Evolutionary conservation across 805 yeast species (phyloP).

Genomic region (Candida sphagnicola): DNA sequence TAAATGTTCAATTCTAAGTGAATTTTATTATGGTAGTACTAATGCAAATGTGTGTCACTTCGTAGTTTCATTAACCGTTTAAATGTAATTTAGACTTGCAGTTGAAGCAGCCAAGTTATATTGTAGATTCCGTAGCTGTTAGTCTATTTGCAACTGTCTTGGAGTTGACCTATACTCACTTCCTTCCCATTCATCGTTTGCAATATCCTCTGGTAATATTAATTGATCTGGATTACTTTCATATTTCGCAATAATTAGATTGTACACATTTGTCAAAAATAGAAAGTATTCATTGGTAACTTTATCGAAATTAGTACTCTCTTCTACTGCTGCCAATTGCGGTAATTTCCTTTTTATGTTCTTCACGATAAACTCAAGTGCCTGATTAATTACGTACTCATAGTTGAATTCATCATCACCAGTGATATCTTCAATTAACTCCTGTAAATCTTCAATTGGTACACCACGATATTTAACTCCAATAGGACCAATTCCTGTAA

Average conservation of each 20-base stretch:
- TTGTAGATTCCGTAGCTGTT: too few relatives aligned
- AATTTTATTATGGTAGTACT: too few relatives aligned
- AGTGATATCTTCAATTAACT: slow-evolving; percentile 1
- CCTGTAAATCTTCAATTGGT: not conserved
- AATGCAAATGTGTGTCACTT: too few relatives aligned
- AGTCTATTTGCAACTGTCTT: slow-evolving; percentile 1
- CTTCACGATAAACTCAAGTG: slow-evolving; percentile 4
- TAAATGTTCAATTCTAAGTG: too few relatives aligned
- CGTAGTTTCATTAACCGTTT: too few relatives aligned
- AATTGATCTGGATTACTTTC: slow-evolving; percentile 4
- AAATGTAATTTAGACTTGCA: too few relatives aligned
- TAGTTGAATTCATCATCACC: not conserved
- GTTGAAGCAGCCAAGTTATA: too few relatives aligned
- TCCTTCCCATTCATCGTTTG: slow-evolving; percentile 14
- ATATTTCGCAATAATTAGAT: slow-evolving; percentile 8
- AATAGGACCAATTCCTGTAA: slow-evolving; percentile 21
- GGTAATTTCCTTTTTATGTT: slow-evolving; percentile 1
- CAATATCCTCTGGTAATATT: slow-evolving; percentile 11
- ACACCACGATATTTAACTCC: slow-evolving; percentile 11
- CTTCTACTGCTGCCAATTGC: not conserved
- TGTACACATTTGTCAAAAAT: slow-evolving; percentile 4
- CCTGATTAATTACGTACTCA: not conserved
- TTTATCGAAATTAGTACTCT: slow-evolving; percentile 3
- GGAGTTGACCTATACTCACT: slow-evolving; percentile 9
- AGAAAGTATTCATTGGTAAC: slow-evolving; percentile 5